Evolutionary conservation across 2,329 filamentous ascomycete species (phyloP), one percentile per base, ranked within the genome.

Genomic region (Tolypocladium endophyticum): DNA sequence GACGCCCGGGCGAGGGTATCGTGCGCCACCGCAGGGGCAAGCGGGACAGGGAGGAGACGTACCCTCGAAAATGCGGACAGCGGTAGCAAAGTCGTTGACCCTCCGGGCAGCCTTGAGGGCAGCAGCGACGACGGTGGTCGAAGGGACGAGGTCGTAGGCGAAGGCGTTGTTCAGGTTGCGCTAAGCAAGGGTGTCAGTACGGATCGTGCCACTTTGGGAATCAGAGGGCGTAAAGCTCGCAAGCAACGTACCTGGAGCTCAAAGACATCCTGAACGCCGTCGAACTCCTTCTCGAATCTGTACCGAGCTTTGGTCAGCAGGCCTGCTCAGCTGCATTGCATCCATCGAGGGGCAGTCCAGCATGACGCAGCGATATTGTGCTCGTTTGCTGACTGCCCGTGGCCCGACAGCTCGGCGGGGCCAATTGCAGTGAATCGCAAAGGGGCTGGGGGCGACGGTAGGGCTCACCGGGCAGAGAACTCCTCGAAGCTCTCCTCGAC

Each of bases 241-340:
- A 28, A 23, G 41, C 54, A 62, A 74, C 83, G 73, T 87, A 96
- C 92, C 91, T 97, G 92, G 73, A 99, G 91, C 87, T 99, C 94
- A 78, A 99, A 99, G 73, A 97, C 93, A 81, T 99, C 94, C 80
- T 97, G 91, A 67, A 99, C 94, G 73, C 80, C 79, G 65, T 99
- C 93, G 74, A 99, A 99, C 81, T 99, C 94, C 86, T 97, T 97
- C 86, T 99, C 94, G 74, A 96, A 99, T 81, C 94, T 99, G 75
- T 58, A 43, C 9, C 2, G 23, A 23, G 7, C n/a, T n/a, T n/a
- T 28, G 12, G 56, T 61, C n/a, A 56, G 59, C 56, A 58, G 35
- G 35, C 23, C 39, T 52, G 43, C 43, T 4, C 25, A 35, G 54
- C 38, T 16, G 25, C 55, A 33, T 45, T 56, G 36, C 18, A 20